Percentiles rank a stretch among this genome's conserved stretches.
Evolutionary conservation across 352 stramenopile genomes (phyloP).

Genomic region (Phytophthora capsici): DNA sequence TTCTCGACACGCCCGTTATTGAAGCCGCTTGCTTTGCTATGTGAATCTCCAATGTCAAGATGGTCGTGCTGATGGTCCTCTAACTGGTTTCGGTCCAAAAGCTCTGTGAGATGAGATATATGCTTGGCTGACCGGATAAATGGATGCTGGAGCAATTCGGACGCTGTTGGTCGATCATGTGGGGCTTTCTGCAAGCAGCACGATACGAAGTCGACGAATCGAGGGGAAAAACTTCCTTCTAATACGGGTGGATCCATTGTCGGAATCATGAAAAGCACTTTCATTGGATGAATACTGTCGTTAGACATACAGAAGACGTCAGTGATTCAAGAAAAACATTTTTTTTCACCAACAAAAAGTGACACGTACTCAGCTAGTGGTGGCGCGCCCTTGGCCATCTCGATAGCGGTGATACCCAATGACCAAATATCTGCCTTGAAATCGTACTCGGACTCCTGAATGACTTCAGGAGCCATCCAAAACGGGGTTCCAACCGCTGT

Average conservation of each 20-base stretch:
- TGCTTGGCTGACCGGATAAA: slow-evolving; percentile 81
- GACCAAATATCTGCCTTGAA: slow-evolving; percentile 98
- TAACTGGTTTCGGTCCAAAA: slow-evolving; percentile 60
- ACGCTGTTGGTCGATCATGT: slow-evolving; percentile 81
- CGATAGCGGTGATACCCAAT: slow-evolving; percentile 98
- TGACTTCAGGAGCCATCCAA: slow-evolving; percentile 96
- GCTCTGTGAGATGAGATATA: slow-evolving; percentile 73
- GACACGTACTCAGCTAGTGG: slow-evolving; percentile 88
- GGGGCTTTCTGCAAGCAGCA: slow-evolving; percentile 90
- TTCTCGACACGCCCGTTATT: slow-evolving; percentile 25
- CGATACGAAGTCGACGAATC: slow-evolving; percentile 91
- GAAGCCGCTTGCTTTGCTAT: slow-evolving; percentile 10
- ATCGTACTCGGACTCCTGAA: slow-evolving; percentile 93
- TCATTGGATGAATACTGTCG: slow-evolving; percentile 97
- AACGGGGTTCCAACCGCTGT: slow-evolving; percentile 98
- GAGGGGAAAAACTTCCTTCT: slow-evolving; percentile 72
- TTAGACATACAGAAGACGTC: neutral
- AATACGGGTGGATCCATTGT: slow-evolving; percentile 92
- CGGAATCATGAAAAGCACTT: slow-evolving; percentile 99
- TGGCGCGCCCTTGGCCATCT: slow-evolving; percentile 97
- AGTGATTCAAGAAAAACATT: too few species aligned
- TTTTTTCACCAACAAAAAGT: neutral
- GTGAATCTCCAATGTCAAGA: slow-evolving; percentile 9
- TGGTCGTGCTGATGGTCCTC: slow-evolving; percentile 31
- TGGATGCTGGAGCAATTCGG: slow-evolving; percentile 86